Base-by-base conservation (phyloP, 441 rosid genomes). In the Erysimum cheiri region DNA sequence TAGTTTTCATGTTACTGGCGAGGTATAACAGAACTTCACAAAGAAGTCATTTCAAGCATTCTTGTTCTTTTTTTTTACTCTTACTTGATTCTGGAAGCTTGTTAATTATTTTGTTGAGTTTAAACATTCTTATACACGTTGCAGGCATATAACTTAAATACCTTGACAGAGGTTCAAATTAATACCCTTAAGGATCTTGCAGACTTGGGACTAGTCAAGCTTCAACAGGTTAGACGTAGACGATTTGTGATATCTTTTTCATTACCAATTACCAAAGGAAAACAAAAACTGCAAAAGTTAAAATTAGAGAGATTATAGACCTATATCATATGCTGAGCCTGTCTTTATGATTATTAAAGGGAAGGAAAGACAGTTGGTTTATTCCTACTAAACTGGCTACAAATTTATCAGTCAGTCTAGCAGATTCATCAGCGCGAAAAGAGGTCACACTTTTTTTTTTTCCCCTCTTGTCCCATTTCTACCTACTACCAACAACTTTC, bases 281-380 rank as follows among this genome's bases (percentile, higher is more conserved):
- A 40, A 35, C 8, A 36, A 46, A 17, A 5, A 48, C 47, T 53
- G 46, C 37, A 44, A 14, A 17, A 67, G 47, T 43, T 44, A 1
- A 55, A 35, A 32, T 14, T 28, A 26, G 54, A 60, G 48, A 14
- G 37, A 62, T 54, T 37, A 53, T 43, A 74, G 7, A 67, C 15
- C 15, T 37, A 14, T 66, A 17, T 53, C 44, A 35, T 32, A 47
- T 31, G 58, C 29, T 68, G 60, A 68, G 64, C 32, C 17, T 19
- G 14, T 61, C 46, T 61, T 62, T 50, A 60, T 40, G 43, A 60
- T 58, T 59, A 62, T 54, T 73, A 55, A 88, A 94, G 99, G 99
- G 98, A 67, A 87, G 92, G 81, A 94, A 88, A 71, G 99, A 92
- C 62, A 88, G 90, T 80, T 94, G 99, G 99, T 92, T 94, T 82